Evolutionary conservation across 768 basidiomycete species (phyloP), one percentile per base, ranked within the genome.

Genomic region (Ramaria sp.): DNA sequence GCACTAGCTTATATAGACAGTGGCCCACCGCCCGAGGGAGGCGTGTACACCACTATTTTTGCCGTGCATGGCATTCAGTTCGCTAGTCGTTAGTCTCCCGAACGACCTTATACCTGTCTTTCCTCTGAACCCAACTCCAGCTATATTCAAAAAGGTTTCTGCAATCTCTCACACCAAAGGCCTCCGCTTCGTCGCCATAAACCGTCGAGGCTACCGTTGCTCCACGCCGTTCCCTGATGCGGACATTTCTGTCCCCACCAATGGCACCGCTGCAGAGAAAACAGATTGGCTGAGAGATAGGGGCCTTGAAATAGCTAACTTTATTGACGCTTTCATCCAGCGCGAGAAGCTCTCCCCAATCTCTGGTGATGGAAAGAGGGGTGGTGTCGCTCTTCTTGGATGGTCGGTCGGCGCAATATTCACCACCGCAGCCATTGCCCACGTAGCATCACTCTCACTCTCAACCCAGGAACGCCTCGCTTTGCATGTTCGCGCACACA

Each of bases 181-280:
- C 22, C 39, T 70, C 5, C 69, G 73, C 0, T 48, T 73, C 39
- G 65, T 74, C 25, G 62, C 67, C 3, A 48, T 68, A 24, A 73
- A 67, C 53, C 65, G 71, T 28, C 65, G 72, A 0, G 63, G 65
- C 34, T 73, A 70, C 49, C 62, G 65, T 6, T 65, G 67, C 8
- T 73, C 74, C 0, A 69, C 71, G 1, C 64, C 65, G 0, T 66
- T 64, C 58, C 59, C 65, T 1, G 32, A 57, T 8, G 52, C 57
- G 6, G 72, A 78, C 59, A 5, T 69, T 5, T 36, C 48, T 16
- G 24, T 32, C 15, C 9, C 30, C 6, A 3, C 27, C 8, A 20
- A 22, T 4, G 52, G 42, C 1, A 15, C 12, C 16, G 37, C 13
- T 2, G 22, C 16, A 4, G 24, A 28, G 22, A 45, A 27, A 34